Evolutionary conservation across 257 asterid species (phyloP), one percentile per base, ranked within the genome.

Genomic region (Striga asiatica): DNA sequence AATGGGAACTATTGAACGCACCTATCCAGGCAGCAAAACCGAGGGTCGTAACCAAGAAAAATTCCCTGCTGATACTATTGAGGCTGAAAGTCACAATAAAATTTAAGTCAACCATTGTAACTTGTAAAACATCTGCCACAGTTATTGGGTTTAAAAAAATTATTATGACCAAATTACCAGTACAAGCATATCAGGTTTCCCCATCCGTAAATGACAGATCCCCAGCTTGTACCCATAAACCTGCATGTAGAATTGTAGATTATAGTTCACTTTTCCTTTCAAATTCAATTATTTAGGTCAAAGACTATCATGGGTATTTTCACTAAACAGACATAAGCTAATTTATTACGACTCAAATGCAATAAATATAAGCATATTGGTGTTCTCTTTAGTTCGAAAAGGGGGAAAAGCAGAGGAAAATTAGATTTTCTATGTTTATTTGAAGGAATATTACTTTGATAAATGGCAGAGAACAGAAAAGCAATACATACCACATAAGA

Each of bases 161-260:
- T 3, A 41, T 56, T 29, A 29, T 8, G 27, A 63, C 38, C 28
- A 37, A 24, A 31, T 66, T 82, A 91, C 98, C 94, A 68, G 76
- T 71, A 88, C 69, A 91, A 64, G 84, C 96, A 84, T 50, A 78
- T 57, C 29, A 91, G 98, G 71, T 91, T 91, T 47, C 98, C 98
- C 97, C 95, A 91, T 76, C 98, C 98, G 21, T 91, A 88, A 64
- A 84, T 74, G 38, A 79, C 10, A 22, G 84, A 69, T 50, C 94
- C 95, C 97, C 97, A 91, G 41, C 75, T 61, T 11, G 98, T 82
- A 55, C 98, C 97, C 38, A 84, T 70, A 76, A 91, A 91, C 98
- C 98, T 91, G 83, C 76, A 59, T 46, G 57, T 20, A 35, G 56
- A 50, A 48, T 23, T n/a, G 14, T 35, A 38, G 2, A 38, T 10